A percentile compares a stretch with the other conserved stretches of the same genome.
Evolutionary conservation across 2,329 filamentous ascomycete species (phyloP).

Genomic region (Zasmidium angulare): DNA sequence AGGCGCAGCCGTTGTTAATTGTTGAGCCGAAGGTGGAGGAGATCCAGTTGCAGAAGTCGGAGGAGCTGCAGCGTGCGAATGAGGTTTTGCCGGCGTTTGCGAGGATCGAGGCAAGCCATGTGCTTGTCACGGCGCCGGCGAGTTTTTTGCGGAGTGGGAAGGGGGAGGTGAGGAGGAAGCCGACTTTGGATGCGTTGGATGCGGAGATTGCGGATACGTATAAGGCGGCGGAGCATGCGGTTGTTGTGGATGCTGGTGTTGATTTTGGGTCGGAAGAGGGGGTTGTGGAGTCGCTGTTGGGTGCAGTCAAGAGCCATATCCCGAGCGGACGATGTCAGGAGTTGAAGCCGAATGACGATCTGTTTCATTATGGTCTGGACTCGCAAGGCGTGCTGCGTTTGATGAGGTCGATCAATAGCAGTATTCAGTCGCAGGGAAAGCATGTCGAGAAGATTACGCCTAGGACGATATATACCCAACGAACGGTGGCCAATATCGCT

Average conservation of each 20-base stretch:
- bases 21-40: too few species aligned
- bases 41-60: slow-evolving; percentile 4
- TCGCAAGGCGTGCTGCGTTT: slow-evolving; percentile 32
- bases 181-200: too few species aligned
- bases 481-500: too few species aligned
- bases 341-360: slow-evolving; percentile 23
- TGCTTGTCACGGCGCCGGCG: slow-evolving; percentile 42
- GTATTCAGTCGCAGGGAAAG: too few species aligned
- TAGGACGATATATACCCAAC: too few species aligned
- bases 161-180: too few species aligned
- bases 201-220: too few species aligned
- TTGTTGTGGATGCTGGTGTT: too few species aligned
- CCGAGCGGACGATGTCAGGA: slow-evolving; percentile 1
- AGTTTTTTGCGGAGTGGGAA: slow-evolving; percentile 51
- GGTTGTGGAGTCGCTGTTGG: not conserved
- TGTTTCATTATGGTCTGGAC: slow-evolving; percentile 36
- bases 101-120: slow-evolving; percentile 42
- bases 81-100: slow-evolving; percentile 29
- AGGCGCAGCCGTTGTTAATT: slow-evolving; percentile 30
- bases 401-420: slow-evolving; percentile 21
- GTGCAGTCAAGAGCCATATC: not conserved
- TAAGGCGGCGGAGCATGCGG: too few species aligned
- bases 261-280: too few species aligned
- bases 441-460: too few species aligned
- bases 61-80: not conserved